Evolutionary conservation across 176 grass and related monocot species (phyloP).

Genomic region (Hordeum vulgare): DNA sequence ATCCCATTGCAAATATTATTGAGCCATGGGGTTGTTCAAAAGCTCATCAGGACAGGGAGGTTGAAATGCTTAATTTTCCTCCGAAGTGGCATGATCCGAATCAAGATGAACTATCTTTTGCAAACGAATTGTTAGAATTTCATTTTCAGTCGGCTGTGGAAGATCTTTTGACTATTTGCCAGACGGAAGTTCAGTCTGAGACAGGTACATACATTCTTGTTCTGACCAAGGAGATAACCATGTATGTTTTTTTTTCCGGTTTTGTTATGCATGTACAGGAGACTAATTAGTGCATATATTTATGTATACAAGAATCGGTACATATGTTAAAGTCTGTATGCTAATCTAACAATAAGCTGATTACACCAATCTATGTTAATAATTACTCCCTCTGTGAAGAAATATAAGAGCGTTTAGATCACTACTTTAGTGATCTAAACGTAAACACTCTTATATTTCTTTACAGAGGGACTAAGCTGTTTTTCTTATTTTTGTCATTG

Average conservation of each 20-base stretch:
- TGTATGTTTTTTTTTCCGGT: not conserved
- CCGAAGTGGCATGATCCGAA: conserved; percentile 82
- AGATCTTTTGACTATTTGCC: conserved; percentile 72
- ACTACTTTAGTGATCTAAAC: too few relatives aligned
- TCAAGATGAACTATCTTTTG: conserved; percentile 82
- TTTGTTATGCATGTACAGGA: conserved; percentile 7
- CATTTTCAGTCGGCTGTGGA: conserved; percentile 90
- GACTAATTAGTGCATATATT: not conserved
- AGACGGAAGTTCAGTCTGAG: conserved; percentile 47
- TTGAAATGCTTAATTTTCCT: conserved; percentile 48
- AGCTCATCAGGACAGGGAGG: conserved; percentile 41
- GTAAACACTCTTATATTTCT: too few relatives aligned
- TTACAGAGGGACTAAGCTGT: not conserved
- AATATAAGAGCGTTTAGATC: too few relatives aligned
- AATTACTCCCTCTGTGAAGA: not conserved
- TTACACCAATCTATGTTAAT: not conserved
- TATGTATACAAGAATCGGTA: not conserved
- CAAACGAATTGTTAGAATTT: conserved; percentile 71
- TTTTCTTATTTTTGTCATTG: not conserved
- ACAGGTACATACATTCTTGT: conserved; percentile 47
- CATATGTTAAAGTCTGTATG: not conserved
- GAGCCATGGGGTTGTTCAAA: conserved; percentile 93
- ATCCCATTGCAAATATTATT: conserved; percentile 50
- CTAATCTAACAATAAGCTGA: not conserved
- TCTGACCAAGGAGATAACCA: not conserved